Evolutionary conservation across 2,329 filamentous ascomycete species (phyloP).

Genomic region (Ascosphaera aggregata): DNA sequence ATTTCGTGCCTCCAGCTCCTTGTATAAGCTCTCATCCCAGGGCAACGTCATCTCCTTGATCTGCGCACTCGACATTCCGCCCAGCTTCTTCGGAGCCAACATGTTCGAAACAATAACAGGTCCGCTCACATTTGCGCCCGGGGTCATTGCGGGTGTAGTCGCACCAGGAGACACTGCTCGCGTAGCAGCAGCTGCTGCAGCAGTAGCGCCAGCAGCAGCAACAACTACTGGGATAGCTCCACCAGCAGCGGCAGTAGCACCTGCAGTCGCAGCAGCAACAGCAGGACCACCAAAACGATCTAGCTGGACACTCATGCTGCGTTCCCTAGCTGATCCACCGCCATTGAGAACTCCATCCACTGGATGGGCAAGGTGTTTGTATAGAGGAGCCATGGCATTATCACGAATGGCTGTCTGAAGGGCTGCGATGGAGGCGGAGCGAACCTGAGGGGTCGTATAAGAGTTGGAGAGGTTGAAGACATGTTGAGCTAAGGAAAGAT

Average conservation of each 20-base stretch:
- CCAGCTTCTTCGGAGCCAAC: conserved; percentile 33
- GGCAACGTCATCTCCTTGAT: conserved; percentile 35
- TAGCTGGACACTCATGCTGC: conserved; percentile 20
- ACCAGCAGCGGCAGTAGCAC: neutral
- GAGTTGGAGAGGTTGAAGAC: conserved; percentile 45
- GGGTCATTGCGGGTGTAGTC: too few relatives aligned
- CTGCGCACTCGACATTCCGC: neutral
- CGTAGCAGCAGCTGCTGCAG: neutral
- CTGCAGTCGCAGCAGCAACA: neutral
- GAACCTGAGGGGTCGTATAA: conserved; percentile 27
- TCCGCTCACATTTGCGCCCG: conserved; percentile 20
- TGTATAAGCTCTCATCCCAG: conserved; percentile 82
- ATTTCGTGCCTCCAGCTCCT: conserved; percentile 52
- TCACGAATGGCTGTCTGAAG: conserved; percentile 40
- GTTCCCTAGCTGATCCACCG: conserved; percentile 28
- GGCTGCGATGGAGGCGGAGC: conserved; percentile 33
- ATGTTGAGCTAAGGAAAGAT: conserved; percentile 40
- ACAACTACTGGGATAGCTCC: too few relatives aligned
- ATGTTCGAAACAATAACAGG: conserved; percentile 42
- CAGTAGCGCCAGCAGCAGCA: neutral
- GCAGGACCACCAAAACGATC: neutral
- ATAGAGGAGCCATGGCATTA: conserved; percentile 43
- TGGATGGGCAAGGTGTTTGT: conserved; percentile 41
- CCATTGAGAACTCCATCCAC: conserved; percentile 53
- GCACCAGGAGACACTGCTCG: conserved; percentile 4